Evolutionary conservation across 2,329 filamentous ascomycete genomes (phyloP), one percentile per base, ranked within the genome.

Genomic region (Diplodia corticola): DNA sequence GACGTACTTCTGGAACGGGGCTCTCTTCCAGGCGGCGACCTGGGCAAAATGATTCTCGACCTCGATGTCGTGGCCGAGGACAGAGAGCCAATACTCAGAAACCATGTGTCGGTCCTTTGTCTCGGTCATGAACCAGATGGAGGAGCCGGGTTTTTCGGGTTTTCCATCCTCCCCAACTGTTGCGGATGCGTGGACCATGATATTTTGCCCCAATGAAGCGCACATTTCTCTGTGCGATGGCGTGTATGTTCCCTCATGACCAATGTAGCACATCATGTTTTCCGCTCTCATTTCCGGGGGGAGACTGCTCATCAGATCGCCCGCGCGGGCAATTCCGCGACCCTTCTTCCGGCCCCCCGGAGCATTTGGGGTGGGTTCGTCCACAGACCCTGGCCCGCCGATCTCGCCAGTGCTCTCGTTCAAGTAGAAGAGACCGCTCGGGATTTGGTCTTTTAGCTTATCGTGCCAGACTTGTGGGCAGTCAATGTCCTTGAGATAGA

Each of bases 111-210:
- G 89, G 73, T 99, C 95, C 72, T 95, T 96, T 40, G 89, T 93
- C 76, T 97, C 93, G 0, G 95, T 98, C 95, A 99, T 98, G 75
- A 98, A 97, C 95, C 95, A 99, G 44, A 99, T 87, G 0, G 95
- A 97, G 64, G 91, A 96, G 1, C 95, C 95, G 1, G 90, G 86
- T 69, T 88, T 91, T 51, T 87, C 87, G 0, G 79, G 79, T 74
- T 95, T 91, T 4, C 90, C 91, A 60, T 90, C 83, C 64, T 89
- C 86, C 20, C 86, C 81, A 2, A 87, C 81, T 0, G 81, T 82
- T 51, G 78, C 79, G 0, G 94, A 98, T 2, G 93, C 88, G 70
- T 97, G 92, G 1, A 99, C 93, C 95, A 99, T 98, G 71, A 99
- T 94, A 74, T 99, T 99, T 71, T 99, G 95, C 0, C 95, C 94